Base-by-base conservation (phyloP, 176 grass and related monocot genomes). In the Panicum miliaceum region DNA sequence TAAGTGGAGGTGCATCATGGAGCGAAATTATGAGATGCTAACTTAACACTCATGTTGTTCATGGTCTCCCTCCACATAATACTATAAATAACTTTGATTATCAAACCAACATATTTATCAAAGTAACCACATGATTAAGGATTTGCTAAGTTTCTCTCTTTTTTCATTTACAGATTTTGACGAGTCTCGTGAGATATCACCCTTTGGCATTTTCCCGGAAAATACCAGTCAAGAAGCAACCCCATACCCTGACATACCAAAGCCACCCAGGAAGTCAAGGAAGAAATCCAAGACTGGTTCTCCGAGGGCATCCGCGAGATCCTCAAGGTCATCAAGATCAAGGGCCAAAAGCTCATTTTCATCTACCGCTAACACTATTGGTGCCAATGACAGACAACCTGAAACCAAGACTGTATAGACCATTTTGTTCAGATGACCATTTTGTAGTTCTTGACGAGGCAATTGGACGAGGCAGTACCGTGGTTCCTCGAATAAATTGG, bases 191-290 rank as follows among this genome's bases (percentile, higher is more conserved):
- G 91, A 93, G 66, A 89, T 84, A 88, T 88, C 91, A 25, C 53
- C 89, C 15, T 97, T 85, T 13, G 78, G 94, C 16, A 89, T 93
- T 76, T 89, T 91, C 65, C 22, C 82, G 2, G 87, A 93, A 12
- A 93, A 85, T 81, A 45, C 25, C 14, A 18, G 57, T 18, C 74
- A 82, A 61, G 93, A 91, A 53, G 29, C 88, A 32, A 82, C n/a
- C 12, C 84, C 85, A 2, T 83, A 84, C 23, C 91, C 94, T 2
- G 84, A 85, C 82, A 90, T 93, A 90, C 94, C 91, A 46, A 97
- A 93, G 88, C 90, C 89, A 16, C 94, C 94, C 1, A 88, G 57
- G 53, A 97, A 88, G 35, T 12, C 84, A 0, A 85, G 84, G 68
- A 97, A 88, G 65, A 97, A 97, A 46, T 85, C 87, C 5, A 91